Conservation (phyloP, 139 green algal species). For the Coelastrella sp. region DNA sequence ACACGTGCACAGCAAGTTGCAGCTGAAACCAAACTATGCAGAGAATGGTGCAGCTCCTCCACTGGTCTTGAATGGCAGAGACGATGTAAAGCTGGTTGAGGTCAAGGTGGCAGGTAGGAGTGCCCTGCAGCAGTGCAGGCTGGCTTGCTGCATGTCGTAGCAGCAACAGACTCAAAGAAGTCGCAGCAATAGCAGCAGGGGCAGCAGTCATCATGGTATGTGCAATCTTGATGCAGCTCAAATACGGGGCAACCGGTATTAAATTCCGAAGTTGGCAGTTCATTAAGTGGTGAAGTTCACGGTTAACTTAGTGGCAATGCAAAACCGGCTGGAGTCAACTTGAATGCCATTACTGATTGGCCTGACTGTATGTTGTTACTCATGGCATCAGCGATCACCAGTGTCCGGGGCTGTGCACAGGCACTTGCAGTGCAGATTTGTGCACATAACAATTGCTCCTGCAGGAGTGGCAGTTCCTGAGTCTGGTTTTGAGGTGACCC, state of each 20-base stretch:
- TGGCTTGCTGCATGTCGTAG: neutral
- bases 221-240: neutral
- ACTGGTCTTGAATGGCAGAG: slow-evolving; percentile 66
- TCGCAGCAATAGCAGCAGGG: neutral
- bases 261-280: too few relatives aligned
- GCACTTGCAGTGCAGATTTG: neutral
- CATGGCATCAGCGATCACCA: neutral
- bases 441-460: neutral
- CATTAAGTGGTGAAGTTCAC: too few relatives aligned
- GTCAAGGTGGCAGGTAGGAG: slow-evolving; percentile 58
- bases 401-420: too few relatives aligned
- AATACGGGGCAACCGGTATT: neutral
- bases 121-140: neutral
- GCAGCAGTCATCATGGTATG: neutral
- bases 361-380: neutral
- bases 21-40: slow-evolving; percentile 67
- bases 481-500: slow-evolving; percentile 52
- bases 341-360: too few relatives aligned
- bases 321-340: too few relatives aligned
- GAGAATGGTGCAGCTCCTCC: slow-evolving; percentile 13
- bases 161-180: neutral
- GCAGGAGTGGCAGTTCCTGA: neutral
- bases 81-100: slow-evolving; percentile 70
- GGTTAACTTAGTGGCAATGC: too few relatives aligned
- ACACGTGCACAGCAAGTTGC: slow-evolving; percentile 70